These are phyloP conservation scores for Daedaleopsis sinensis DNA, from an alignment of 768 basidiomycete genomes.

Conservation along the genomic window DNA sequence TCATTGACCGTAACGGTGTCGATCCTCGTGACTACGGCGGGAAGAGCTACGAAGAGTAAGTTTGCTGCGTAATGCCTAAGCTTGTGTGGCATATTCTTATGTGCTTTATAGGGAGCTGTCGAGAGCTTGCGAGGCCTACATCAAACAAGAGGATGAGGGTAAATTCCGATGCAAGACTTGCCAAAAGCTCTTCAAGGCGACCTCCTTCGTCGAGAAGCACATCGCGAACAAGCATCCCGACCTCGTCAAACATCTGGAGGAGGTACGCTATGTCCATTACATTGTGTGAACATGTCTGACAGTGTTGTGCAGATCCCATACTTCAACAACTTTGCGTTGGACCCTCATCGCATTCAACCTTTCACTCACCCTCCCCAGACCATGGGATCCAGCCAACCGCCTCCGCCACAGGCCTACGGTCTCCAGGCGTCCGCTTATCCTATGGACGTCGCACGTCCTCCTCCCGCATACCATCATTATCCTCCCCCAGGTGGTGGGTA, in stretches of 20 bases:
- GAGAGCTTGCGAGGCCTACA: constrained; percentile 73
- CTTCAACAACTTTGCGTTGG: constrained; percentile 96
- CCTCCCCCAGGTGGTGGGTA: constrained; percentile 28
- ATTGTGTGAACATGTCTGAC: constrained; percentile 2
- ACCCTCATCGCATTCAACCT: constrained; percentile 90
- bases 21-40: constrained; percentile 91
- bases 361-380: constrained; percentile 76
- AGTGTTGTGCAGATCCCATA: constrained; percentile 63
- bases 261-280: constrained; percentile 56
- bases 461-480: constrained; percentile 49
- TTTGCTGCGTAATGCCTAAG: constrained; percentile 25
- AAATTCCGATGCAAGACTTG: constrained; percentile 98
- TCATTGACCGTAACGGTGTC: constrained; percentile 77
- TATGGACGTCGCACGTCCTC: constrained; percentile 39
- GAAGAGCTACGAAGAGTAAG: constrained; percentile 87
- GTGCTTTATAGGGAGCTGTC: constrained; percentile 67
- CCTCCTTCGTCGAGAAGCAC: constrained; percentile 97
- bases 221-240: constrained; percentile 94
- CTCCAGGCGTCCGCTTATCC: constrained; percentile 59
- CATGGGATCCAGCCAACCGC: constrained; percentile 67
- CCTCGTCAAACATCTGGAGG: constrained; percentile 78
- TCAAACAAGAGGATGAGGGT: constrained; percentile 96
- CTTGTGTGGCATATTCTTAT: constrained; percentile 8
- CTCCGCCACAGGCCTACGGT: constrained; percentile 86
- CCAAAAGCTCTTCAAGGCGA: constrained; percentile 96